Conservation (phyloP, 257 asterid species). For the Nicotiana undulata region DNA sequence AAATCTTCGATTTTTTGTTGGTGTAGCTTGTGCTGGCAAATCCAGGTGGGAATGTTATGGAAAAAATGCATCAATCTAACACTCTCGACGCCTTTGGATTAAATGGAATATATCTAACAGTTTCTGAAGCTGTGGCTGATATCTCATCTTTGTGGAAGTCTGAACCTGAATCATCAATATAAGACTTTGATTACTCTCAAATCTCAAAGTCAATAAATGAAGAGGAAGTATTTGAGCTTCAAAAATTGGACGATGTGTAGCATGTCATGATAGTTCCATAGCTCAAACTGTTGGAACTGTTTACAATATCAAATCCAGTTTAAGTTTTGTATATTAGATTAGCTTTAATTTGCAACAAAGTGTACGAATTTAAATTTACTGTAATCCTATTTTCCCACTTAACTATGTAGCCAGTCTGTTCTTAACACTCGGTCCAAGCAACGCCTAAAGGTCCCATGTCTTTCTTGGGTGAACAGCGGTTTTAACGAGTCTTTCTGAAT, state of each 20-base stretch:
- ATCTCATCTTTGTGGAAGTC: slow-evolving; percentile 63
- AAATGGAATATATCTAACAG: slow-evolving; percentile 61
- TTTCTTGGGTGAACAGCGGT: not conserved
- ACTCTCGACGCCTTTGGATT: slow-evolving; percentile 40
- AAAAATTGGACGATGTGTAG: not conserved
- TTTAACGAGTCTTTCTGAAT: not conserved
- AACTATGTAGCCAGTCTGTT: not conserved
- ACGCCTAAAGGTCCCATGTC: not conserved
- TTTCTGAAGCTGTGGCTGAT: slow-evolving; percentile 69
- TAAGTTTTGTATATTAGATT: not conserved
- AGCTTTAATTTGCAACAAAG: not conserved
- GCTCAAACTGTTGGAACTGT: not conserved
- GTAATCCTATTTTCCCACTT: not conserved
- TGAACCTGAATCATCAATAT: not conserved
- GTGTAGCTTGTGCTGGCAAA: slow-evolving; percentile 76
- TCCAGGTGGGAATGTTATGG: slow-evolving; percentile 72
- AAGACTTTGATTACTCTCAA: not conserved
- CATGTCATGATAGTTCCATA: not conserved
- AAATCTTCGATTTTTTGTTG: not conserved
- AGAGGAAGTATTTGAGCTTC: not conserved
- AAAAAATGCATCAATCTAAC: slow-evolving; percentile 54
- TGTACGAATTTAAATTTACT: not conserved
- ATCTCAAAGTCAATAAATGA: not conserved
- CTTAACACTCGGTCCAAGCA: not conserved
- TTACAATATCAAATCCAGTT: not conserved